These are phyloP conservation scores for Trametes pubescens DNA, from an alignment of 1,284 basidiomycete species.

Conservation along the genomic window DNA sequence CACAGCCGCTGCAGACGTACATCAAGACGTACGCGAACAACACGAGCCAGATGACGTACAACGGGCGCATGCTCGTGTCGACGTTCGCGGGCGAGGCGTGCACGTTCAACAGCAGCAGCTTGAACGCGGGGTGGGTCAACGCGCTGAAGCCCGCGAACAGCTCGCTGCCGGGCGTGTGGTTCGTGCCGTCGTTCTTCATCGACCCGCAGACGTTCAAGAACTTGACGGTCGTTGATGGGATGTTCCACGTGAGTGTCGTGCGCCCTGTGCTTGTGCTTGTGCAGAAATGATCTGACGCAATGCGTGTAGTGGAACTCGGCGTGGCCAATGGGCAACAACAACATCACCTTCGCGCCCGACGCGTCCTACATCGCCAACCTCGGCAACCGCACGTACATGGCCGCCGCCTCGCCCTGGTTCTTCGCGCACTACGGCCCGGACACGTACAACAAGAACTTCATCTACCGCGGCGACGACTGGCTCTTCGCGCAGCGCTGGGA, in stretches of 20 bases:
- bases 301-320: conserved; percentile 48
- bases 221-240: conserved; percentile 45
- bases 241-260: conserved; percentile 45
- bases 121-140: conserved; percentile 45
- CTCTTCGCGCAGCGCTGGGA: conserved; percentile 66
- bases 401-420: conserved; percentile 60
- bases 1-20: conserved; percentile 47
- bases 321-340: conserved; percentile 45
- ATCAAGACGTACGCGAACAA: conserved; percentile 51
- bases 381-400: conserved; percentile 43
- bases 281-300: not conserved
- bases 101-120: conserved; percentile 49
- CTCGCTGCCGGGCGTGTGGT: conserved; percentile 38
- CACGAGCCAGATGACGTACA: conserved; percentile 52
- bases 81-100: conserved; percentile 65
- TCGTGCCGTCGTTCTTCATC: conserved; percentile 51
- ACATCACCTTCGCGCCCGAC: conserved; percentile 43
- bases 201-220: conserved; percentile 40
- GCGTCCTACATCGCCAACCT: conserved; percentile 40
- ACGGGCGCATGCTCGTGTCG: conserved; percentile 55
- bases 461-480: conserved; percentile 67
- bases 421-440: conserved; percentile 51
- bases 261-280: not conserved
- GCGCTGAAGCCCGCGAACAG: conserved; percentile 38
- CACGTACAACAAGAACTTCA: conserved; percentile 70